phyloP scores from a whole-genome alignment of 1,284 basidiomycete genomes.

The Athelia sp. region DNA sequence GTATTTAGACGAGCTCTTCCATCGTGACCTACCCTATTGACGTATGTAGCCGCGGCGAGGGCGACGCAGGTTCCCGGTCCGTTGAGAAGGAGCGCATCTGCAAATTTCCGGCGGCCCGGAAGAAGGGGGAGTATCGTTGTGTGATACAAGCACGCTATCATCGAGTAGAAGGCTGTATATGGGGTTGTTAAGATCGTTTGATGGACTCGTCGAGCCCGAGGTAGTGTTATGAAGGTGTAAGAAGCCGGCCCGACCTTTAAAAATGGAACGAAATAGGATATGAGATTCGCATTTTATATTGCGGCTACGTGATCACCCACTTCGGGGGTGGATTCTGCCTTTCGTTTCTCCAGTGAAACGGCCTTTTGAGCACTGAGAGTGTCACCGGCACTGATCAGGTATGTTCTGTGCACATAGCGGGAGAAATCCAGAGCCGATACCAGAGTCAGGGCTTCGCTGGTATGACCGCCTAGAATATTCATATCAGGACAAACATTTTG shows the following conservation, averaged over 20 bases:
- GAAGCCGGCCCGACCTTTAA: neutral
- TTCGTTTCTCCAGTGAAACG: constrained; percentile 51
- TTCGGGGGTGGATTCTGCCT: constrained; percentile 14
- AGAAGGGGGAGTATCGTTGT: constrained; percentile 48
- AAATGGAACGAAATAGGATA: neutral
- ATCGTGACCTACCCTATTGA: constrained; percentile 65
- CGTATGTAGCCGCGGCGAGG: constrained; percentile 68
- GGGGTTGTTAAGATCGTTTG: constrained; percentile 70
- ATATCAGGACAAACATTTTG: too few species aligned
- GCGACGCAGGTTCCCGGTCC: constrained; percentile 94
- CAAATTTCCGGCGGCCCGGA: constrained; percentile 32
- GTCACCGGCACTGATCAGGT: constrained; percentile 85
- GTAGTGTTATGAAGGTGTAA: constrained; percentile 63
- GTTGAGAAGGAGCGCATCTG: constrained; percentile 85
- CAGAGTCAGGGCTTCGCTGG: constrained; percentile 80
- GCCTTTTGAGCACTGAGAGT: constrained; percentile 74
- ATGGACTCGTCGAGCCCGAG: constrained; percentile 82
- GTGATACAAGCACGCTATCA: constrained; percentile 52
- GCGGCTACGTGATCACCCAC: neutral
- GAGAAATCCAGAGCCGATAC: constrained; percentile 72
- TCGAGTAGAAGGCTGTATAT: constrained; percentile 57
- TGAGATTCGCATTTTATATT: constrained; percentile 13
- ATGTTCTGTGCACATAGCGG: constrained; percentile 75
- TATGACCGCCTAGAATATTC: constrained; percentile 78
- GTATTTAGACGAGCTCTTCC: too few species aligned